Evolutionary conservation across 306 rosid species (phyloP).

Genomic region (Carpinus fangiana): DNA sequence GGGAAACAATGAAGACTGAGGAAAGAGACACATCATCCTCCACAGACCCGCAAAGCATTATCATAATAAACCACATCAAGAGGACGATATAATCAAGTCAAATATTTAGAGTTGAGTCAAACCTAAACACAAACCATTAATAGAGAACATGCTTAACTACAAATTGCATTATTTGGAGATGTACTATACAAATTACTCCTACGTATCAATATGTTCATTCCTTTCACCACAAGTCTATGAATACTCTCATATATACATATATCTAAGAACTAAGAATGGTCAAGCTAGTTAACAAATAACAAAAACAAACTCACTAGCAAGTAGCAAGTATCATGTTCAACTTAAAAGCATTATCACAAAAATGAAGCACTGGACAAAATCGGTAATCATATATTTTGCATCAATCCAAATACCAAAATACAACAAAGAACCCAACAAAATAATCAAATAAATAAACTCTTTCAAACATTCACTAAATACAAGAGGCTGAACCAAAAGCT

Average conservation of each 20-base stretch:
- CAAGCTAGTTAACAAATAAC: neutral
- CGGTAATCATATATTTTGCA: slow-evolving; percentile 15
- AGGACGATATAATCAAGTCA: neutral
- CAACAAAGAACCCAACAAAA: neutral
- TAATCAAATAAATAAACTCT: neutral
- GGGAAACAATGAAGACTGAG: neutral
- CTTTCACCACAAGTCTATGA: neutral
- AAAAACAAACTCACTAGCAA: neutral
- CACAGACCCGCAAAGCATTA: neutral
- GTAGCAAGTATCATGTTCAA: neutral
- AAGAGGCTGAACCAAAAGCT: slow-evolving; percentile 17
- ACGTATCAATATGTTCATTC: neutral
- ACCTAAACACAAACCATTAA: neutral
- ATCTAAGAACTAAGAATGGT: neutral
- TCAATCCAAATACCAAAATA: slow-evolving; percentile 9
- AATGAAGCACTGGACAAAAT: slow-evolving; percentile 6
- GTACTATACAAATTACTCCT: neutral
- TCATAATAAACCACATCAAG: neutral
- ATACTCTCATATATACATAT: neutral
- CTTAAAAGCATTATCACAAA: neutral
- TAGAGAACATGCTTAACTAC: neutral
- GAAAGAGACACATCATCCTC: slow-evolving; percentile 3
- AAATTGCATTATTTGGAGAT: neutral
- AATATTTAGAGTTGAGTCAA: neutral
- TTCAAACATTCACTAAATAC: slow-evolving; percentile 14